These are phyloP conservation scores for Gypsophila paniculata DNA, from an alignment of 179 eudicot genomes.

Conservation along the genomic window DNA sequence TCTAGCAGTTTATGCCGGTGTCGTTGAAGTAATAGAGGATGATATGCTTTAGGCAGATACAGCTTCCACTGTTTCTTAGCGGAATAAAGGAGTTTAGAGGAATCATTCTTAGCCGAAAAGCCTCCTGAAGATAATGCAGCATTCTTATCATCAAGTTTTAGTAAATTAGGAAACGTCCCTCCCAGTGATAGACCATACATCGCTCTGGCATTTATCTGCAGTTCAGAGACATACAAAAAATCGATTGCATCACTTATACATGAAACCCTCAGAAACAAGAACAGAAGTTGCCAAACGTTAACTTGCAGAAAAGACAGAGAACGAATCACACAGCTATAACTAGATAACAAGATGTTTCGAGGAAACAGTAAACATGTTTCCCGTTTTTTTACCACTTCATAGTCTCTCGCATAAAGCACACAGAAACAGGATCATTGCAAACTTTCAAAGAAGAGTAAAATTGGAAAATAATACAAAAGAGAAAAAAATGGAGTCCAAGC, in stretches of 20 bases:
- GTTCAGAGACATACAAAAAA: slow-evolving; percentile 14
- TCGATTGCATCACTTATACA: background rate
- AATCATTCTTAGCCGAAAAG: slow-evolving; percentile 17
- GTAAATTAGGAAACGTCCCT: slow-evolving; percentile 70
- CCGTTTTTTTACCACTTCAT: background rate
- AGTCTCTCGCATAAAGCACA: background rate
- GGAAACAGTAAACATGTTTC: background rate
- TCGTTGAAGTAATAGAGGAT: slow-evolving; percentile 74
- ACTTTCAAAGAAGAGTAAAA: slow-evolving; percentile 11
- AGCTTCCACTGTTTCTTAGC: slow-evolving; percentile 61
- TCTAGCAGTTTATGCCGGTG: slow-evolving; percentile 53
- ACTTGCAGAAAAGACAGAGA: background rate
- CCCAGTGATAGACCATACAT: slow-evolving; percentile 73
- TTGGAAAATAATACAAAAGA: background rate
- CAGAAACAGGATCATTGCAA: background rate
- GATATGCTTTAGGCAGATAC: slow-evolving; percentile 72
- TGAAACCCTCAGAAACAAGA: background rate
- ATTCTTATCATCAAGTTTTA: slow-evolving; percentile 44
- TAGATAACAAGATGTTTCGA: background rate
- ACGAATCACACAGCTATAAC: no score
- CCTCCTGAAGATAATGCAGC: slow-evolving; percentile 32
- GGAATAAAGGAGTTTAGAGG: slow-evolving; percentile 26
- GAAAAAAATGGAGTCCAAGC: slow-evolving; percentile 9
- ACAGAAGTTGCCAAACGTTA: background rate
- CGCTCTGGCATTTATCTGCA: slow-evolving; percentile 88